These are phyloP conservation scores for Monilinia polystroma DNA, from an alignment of 2,329 filamentous ascomycete species.

Conservation along the genomic window DNA sequence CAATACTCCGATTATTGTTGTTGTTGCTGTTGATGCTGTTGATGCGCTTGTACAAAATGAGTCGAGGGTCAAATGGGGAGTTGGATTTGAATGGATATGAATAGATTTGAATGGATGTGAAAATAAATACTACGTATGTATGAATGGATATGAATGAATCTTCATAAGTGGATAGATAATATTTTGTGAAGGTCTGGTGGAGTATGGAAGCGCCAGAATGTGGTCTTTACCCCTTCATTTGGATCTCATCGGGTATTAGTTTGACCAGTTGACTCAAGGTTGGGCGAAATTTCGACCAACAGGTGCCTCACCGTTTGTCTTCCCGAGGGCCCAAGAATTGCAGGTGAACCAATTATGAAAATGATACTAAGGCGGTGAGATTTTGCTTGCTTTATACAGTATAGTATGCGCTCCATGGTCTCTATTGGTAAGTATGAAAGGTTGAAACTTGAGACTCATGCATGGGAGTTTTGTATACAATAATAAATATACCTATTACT, in stretches of 20 bases:
- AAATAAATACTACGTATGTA: neutral
- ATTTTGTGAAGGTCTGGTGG: neutral
- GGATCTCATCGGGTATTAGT: neutral
- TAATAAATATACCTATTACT: too few species aligned
- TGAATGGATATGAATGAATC: slow-evolving; percentile 12
- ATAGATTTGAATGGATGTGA: too few species aligned
- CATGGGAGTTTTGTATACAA: too few species aligned
- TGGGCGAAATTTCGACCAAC: neutral
- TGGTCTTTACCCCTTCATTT: neutral
- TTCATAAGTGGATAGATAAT: slow-evolving; percentile 12
- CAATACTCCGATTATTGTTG: too few species aligned
- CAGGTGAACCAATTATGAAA: neutral
- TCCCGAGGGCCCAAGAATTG: too few species aligned
- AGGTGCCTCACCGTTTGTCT: neutral
- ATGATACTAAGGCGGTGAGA: neutral
- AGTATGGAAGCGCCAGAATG: slow-evolving; percentile 9
- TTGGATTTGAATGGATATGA: too few species aligned
- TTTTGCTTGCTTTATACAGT: neutral
- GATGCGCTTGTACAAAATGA: too few species aligned
- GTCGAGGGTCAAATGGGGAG: too few species aligned
- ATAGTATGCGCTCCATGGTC: too few species aligned
- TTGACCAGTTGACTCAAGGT: neutral
- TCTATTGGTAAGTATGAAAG: too few species aligned
- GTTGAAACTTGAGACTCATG: too few species aligned
- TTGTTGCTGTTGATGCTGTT: too few species aligned